phyloP scores from a whole-genome alignment of 495 filamentous ascomycete genomes.

The Durotheca rogersii region DNA sequence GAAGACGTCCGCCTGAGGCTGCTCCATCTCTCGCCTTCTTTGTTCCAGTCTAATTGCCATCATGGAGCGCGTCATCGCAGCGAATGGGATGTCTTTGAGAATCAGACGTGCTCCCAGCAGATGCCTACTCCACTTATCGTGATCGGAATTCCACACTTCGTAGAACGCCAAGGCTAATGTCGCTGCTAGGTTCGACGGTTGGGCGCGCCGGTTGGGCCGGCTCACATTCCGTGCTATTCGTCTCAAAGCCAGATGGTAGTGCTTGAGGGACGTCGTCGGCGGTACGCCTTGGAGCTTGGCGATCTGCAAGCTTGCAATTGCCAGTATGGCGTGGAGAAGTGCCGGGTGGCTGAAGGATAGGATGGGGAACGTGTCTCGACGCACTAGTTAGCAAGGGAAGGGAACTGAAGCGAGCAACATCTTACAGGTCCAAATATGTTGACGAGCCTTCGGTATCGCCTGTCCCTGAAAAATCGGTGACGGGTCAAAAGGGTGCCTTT shows the following conservation, averaged over 20 bases:
- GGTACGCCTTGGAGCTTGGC: constrained; percentile 73
- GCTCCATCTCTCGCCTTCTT: constrained; percentile 34
- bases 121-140: constrained; percentile 93
- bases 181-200: constrained; percentile 81
- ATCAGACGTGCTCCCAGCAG: constrained; percentile 81
- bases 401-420: neutral
- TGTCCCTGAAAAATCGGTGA: constrained; percentile 66
- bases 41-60: constrained; percentile 58
- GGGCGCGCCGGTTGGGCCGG: constrained; percentile 67
- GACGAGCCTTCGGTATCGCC: constrained; percentile 65
- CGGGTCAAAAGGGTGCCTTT: constrained; percentile 78
- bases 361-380: constrained; percentile 72
- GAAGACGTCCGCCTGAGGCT: constrained; percentile 24
- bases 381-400: constrained; percentile 5
- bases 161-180: constrained; percentile 89
- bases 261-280: constrained; percentile 77
- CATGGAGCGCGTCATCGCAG: constrained; percentile 63
- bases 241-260: constrained; percentile 85
- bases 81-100: constrained; percentile 78
- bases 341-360: constrained; percentile 80
- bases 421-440: constrained; percentile 76
- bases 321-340: constrained; percentile 88
- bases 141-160: constrained; percentile 92
- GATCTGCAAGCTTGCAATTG: constrained; percentile 84
- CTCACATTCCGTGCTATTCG: constrained; percentile 73